These are phyloP conservation scores for Echites panduratus DNA, from an alignment of 257 asterid species.

Conservation along the genomic window DNA sequence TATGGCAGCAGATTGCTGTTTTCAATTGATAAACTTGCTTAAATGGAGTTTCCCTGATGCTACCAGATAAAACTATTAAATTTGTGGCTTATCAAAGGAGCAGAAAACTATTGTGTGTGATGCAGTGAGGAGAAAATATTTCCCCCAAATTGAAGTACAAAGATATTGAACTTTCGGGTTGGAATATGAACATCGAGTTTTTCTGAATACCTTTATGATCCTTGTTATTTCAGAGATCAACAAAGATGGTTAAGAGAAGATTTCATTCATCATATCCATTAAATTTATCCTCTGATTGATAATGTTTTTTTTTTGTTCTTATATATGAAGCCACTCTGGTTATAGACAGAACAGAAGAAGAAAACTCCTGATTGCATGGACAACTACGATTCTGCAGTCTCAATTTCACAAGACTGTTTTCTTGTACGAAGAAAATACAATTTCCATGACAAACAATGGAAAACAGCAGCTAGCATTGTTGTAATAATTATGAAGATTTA, in stretches of 20 bases:
- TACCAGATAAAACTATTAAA: not conserved
- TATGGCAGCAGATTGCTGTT: not conserved
- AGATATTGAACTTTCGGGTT: too few relatives aligned
- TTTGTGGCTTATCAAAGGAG: too few relatives aligned
- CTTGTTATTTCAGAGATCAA: too few relatives aligned
- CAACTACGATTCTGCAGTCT: not conserved
- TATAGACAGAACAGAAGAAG: not conserved
- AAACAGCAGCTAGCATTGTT: not conserved
- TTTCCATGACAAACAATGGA: not conserved
- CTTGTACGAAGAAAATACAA: not conserved
- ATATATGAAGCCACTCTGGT: not conserved
- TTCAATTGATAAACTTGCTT: not conserved
- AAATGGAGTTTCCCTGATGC: too few relatives aligned
- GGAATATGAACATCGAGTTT: too few relatives aligned
- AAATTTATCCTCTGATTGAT: not conserved
- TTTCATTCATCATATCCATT: not conserved
- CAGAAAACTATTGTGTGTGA: not conserved
- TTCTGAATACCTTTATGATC: too few relatives aligned
- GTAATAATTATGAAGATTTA: not conserved
- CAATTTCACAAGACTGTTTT: not conserved
- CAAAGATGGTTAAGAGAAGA: not conserved
- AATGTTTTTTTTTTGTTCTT: not conserved
- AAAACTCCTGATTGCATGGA: not conserved
- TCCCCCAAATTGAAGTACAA: too few relatives aligned
- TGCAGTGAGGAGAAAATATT: not conserved